Evolutionary conservation across 176 grass and related monocot genomes (phyloP), one percentile per base, ranked within the genome.

Genomic region (Musa beccarii): DNA sequence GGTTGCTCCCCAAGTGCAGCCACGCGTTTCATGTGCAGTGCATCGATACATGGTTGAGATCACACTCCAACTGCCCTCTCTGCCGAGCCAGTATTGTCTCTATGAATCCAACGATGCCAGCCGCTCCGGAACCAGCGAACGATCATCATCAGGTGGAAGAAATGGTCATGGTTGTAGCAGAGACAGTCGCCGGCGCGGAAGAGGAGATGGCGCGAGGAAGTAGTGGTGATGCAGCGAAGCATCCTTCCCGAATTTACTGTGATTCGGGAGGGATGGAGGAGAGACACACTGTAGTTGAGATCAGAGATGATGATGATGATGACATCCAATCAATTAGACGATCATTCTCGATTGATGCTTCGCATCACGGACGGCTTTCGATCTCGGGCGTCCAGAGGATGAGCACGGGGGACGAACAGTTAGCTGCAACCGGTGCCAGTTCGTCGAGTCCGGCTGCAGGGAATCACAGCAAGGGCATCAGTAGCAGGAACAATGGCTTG

Each of bases 1-100:
- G 80, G 77, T 51, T 70, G 68, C 49, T 70, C 10, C 49, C 68
- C 29, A 89, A 89, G 80, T 98, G 94, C 86, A 84, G 82, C 64
- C 95, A 98, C 74, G 88, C 88, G n/a, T 98, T 98, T 80, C 95
- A 98, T 71, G 74, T 93, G 25, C 84, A 78, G n/a, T 98, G 94
- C 86, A 98, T 98, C 82, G 95, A 98, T 82, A 91, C 90, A 3
- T 98, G 95, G 95, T 82, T 98, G 79, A 98, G 91, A 64, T 98
- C 95, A 1, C 95, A 98, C 82, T 91, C 95, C 51, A 70, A 21
- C 22, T 70, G 68, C 43, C 68, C 68, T 19, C 68, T 70, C 7
- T 51, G 68, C 68, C 68, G 68, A 51, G 49, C 68, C 17, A 70
- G 8, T 51, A 70, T 70, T 21, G 17, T 70, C 6, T 49, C 49